Evolutionary conservation across 179 eudicot genomes (phyloP).

Genomic region (Camellia oleifera): DNA sequence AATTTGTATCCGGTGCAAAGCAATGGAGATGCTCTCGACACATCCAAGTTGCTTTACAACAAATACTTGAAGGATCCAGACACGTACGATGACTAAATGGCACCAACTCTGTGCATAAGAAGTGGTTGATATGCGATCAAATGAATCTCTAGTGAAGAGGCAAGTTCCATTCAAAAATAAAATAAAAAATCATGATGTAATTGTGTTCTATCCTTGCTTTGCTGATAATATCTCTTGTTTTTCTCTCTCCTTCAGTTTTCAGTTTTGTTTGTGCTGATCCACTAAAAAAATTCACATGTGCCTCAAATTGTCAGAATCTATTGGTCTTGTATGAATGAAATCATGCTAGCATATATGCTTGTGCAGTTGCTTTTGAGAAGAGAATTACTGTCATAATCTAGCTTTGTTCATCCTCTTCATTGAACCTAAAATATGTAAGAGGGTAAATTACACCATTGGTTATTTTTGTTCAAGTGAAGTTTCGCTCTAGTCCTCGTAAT

Average conservation of each 20-base stretch:
- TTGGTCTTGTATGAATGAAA: no score
- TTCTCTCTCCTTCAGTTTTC: neutral
- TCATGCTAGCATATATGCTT: no score
- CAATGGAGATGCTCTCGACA: slow-evolving; percentile 36
- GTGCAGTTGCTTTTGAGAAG: no score
- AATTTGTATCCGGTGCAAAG: slow-evolving; percentile 28
- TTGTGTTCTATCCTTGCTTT: neutral
- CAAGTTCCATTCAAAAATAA: neutral
- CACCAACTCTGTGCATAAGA: neutral
- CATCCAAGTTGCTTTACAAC: slow-evolving; percentile 31
- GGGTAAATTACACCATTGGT: no score
- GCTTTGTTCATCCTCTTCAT: no score
- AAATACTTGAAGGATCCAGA: slow-evolving; percentile 35
- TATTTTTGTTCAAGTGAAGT: no score
- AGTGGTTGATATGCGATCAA: neutral
- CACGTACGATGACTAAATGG: slow-evolving; percentile 12
- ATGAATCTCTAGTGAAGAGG: neutral
- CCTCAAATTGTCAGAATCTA: no score
- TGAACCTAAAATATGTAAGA: no score
- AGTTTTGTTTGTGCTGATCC: no score
- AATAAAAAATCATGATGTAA: neutral
- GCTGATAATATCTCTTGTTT: neutral
- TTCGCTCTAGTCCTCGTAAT: no score
- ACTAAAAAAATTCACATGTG: no score
- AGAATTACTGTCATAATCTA: no score